Conservation (phyloP, 257 asterid species). For the Capsicum baccatum region DNA sequence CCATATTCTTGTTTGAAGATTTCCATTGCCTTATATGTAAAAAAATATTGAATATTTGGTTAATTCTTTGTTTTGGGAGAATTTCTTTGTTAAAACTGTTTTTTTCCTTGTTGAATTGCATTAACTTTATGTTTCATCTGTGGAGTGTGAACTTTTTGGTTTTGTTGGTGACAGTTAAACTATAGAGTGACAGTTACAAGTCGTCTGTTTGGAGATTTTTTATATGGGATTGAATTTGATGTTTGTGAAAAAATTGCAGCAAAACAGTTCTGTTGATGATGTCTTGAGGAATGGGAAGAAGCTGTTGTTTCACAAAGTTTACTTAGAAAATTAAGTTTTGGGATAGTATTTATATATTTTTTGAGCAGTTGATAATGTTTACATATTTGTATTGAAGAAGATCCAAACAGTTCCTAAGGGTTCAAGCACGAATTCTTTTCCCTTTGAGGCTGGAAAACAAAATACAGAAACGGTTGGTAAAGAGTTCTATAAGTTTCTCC, state of each 20-base stretch:
- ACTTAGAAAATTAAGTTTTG: neutral
- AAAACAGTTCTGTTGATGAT: constrained; percentile 20
- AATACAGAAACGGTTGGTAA: neutral
- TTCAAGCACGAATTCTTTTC: neutral
- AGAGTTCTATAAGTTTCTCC: constrained; percentile 15
- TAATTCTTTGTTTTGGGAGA: neutral
- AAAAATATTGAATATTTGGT: neutral
- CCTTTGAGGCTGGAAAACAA: constrained; percentile 23
- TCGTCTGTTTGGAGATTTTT: constrained; percentile 1
- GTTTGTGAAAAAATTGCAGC: neutral
- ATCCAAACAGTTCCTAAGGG: neutral
- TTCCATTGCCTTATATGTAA: neutral
- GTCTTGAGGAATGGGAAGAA: neutral
- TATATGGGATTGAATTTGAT: neutral
- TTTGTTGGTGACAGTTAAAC: neutral
- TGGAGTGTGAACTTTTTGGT: neutral
- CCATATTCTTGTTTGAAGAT: constrained; percentile 3
- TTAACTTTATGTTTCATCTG: neutral
- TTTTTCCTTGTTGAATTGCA: neutral
- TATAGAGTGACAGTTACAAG: neutral
- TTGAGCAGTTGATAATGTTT: constrained; percentile 1
- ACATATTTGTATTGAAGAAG: constrained; percentile 21
- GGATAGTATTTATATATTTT: neutral
- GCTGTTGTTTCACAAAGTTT: constrained; percentile 3
- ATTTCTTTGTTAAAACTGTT: neutral